These are phyloP conservation scores for Aspergillus sp. DNA, from an alignment of 2,329 filamentous ascomycete species.

Conservation along the genomic window DNA sequence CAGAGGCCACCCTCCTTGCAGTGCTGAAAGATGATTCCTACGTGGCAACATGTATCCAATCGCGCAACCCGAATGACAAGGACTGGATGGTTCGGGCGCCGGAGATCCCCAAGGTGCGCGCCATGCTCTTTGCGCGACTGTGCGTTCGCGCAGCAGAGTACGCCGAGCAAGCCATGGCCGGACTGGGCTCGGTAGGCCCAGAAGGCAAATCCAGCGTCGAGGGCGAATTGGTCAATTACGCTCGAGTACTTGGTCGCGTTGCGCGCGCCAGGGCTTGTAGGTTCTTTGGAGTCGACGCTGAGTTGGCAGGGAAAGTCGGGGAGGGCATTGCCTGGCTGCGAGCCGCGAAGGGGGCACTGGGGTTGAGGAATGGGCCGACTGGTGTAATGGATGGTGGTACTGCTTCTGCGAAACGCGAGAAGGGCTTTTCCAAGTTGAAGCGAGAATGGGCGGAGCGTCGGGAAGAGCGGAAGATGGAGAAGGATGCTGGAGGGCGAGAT, in stretches of 20 bases:
- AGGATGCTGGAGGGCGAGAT: conserved; percentile 41
- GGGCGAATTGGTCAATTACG: conserved; percentile 61
- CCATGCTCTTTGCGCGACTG: conserved; percentile 76
- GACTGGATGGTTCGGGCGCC: conserved; percentile 97
- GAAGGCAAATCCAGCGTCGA: conserved; percentile 42
- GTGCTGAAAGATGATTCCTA: conserved; percentile 95
- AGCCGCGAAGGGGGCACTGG: conserved; percentile 67
- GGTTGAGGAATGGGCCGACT: conserved; percentile 45
- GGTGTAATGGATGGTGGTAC: conserved; percentile 39
- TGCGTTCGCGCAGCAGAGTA: conserved; percentile 86
- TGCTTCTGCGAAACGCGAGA: conserved; percentile 16
- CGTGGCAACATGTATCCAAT: conserved; percentile 69
- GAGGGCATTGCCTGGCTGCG: conserved; percentile 79
- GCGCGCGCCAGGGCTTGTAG: conserved; percentile 78
- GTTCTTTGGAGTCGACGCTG: conserved; percentile 84
- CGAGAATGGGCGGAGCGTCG: conserved; percentile 67
- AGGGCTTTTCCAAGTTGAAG: conserved; percentile 49
- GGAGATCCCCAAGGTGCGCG: conserved; percentile 78
- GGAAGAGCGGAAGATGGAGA: conserved; percentile 72
- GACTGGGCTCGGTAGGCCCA: conserved; percentile 34
- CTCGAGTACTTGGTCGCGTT: conserved; percentile 64
- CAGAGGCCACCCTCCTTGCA: conserved; percentile 81
- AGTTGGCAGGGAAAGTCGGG: conserved; percentile 71
- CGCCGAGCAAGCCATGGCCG: conserved; percentile 60
- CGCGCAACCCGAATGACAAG: conserved; percentile 70